Evolutionary conservation across 2,329 filamentous ascomycete genomes (phyloP), one percentile per base, ranked within the genome.

Genomic region (Ceratocystis harringtonii): DNA sequence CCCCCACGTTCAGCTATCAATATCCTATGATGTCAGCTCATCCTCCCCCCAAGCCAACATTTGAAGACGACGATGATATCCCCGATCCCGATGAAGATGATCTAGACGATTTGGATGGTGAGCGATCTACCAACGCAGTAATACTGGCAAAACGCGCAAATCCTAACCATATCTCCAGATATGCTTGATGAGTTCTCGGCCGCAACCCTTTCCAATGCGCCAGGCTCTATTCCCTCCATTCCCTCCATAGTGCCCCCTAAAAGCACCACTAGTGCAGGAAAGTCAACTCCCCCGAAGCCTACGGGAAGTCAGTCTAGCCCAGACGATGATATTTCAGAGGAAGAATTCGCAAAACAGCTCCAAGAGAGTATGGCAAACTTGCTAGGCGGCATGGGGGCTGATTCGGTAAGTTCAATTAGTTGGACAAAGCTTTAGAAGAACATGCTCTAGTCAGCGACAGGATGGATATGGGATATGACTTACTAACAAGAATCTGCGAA

Each of bases 1-100:
- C 12, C 12, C 55, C 7, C 55, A 36, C 15, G 7, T 58, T n/a
- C 28, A 28, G 10, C 30, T n/a, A n/a, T n/a, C 17, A 25, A 8
- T 19, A n/a, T 10, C 25, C 22, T 30, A n/a, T 36, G 25, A 58
- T 58, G 55, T 58, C 55, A 50, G 50, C 66, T 25, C 63, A 63
- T 41, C 66, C 66, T 36, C 66, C 66, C 19, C 66, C 66, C 3
- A 67, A 66, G 43, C 69, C 61, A 32, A 60, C 45, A 17, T 70
- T 69, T 57, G 69, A 70, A 52, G 67, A 70, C 17, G 70, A 74
- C 25, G 82, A 81, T 25, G 82, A 88, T 70, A 85, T 88, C 17
- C 87, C 91, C 22, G 92, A 96, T 71, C 92, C 92, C 5, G 92
- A 97, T 69, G 92, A 95, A 75, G 94, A 94, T 75, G 89, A 94